Evolutionary conservation across 208 protist species (phyloP).

Genomic region (Leishmania amazonensis): DNA sequence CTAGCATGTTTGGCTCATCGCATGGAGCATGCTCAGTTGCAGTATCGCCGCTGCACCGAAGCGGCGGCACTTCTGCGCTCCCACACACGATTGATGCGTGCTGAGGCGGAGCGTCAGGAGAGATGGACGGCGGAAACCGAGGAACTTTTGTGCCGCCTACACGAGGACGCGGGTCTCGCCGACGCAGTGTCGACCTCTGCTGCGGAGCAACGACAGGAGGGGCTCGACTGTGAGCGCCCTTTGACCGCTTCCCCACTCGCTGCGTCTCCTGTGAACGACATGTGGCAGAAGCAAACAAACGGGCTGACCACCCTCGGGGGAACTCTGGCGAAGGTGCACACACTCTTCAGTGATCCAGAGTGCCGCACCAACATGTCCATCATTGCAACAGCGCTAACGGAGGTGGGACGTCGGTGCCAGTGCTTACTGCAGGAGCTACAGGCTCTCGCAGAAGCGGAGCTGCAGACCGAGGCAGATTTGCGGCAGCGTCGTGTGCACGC

Average conservation of each 20-base stretch:
- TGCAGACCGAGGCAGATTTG: slow-evolving; percentile 21
- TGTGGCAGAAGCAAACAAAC: slow-evolving; percentile 19
- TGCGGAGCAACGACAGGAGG: neutral
- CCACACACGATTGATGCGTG: neutral
- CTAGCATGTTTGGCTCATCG: slow-evolving; percentile 15
- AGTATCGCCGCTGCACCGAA: slow-evolving; percentile 2
- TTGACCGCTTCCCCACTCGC: neutral
- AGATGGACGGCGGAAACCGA: neutral
- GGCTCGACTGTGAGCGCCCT: neutral
- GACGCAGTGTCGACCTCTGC: no score
- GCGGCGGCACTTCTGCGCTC: neutral
- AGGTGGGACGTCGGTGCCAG: slow-evolving; percentile 26
- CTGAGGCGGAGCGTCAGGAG: neutral
- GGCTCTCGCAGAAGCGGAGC: slow-evolving; percentile 4
- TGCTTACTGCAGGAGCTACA: slow-evolving; percentile 16
- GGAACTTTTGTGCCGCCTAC: neutral
- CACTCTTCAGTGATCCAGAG: slow-evolving; percentile 15
- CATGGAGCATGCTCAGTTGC: slow-evolving; percentile 20
- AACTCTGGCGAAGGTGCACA: slow-evolving; percentile 33
- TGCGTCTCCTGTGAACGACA: neutral
- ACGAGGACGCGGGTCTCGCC: neutral
- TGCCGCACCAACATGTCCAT: slow-evolving; percentile 26
- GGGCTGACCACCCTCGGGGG: slow-evolving; percentile 21
- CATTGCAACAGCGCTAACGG: slow-evolving; percentile 15
- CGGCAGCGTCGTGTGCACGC: neutral